Percentiles rank a stretch among this genome's conserved stretches.
Evolutionary conservation across 1,284 basidiomycete species (phyloP).

Genomic region (Ganoderma boninense): DNA sequence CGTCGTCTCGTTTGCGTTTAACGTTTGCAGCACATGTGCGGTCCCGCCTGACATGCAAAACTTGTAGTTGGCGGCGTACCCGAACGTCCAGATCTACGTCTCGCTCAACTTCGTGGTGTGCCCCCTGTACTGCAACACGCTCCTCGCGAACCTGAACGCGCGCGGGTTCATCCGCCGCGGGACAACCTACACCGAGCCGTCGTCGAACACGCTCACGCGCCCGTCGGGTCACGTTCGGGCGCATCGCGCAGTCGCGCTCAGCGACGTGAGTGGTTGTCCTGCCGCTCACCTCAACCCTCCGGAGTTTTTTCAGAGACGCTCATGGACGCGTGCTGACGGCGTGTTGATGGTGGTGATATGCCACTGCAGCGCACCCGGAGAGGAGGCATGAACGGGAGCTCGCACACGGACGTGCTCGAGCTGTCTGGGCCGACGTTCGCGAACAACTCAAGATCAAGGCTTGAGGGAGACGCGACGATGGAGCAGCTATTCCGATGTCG

Average conservation of each 20-base stretch:
- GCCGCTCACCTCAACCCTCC: fast-evolving
- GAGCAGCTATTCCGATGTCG: too few species aligned
- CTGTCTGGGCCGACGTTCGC: not conserved
- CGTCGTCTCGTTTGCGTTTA: not conserved
- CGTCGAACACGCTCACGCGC: constrained; percentile 12
- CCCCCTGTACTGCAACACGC: constrained; percentile 11
- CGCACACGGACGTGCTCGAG: not conserved
- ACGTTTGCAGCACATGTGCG: too few species aligned
- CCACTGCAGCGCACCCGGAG: not conserved
- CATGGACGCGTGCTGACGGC: too few species aligned
- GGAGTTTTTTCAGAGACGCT: too few species aligned
- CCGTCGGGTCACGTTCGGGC: not conserved
- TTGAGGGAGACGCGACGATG: not conserved
- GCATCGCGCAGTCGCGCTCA: not conserved
- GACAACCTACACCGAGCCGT: constrained; percentile 10
- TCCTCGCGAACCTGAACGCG: constrained; percentile 9
- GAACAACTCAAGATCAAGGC: not conserved
- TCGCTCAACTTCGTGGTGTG: constrained; percentile 10
- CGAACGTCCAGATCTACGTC: constrained; percentile 7
- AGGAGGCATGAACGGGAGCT: not conserved
- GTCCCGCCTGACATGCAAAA: too few species aligned
- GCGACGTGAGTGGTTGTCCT: not conserved
- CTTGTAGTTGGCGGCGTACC: not conserved
- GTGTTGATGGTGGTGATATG: too few species aligned
- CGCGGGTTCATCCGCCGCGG: constrained; percentile 3